Percentiles rank a stretch among this genome's conserved stretches.
These are phyloP conservation scores for Hirsutella minnesotensis DNA, from an alignment of 2,329 filamentous ascomycete species.

Conservation along the genomic window DNA sequence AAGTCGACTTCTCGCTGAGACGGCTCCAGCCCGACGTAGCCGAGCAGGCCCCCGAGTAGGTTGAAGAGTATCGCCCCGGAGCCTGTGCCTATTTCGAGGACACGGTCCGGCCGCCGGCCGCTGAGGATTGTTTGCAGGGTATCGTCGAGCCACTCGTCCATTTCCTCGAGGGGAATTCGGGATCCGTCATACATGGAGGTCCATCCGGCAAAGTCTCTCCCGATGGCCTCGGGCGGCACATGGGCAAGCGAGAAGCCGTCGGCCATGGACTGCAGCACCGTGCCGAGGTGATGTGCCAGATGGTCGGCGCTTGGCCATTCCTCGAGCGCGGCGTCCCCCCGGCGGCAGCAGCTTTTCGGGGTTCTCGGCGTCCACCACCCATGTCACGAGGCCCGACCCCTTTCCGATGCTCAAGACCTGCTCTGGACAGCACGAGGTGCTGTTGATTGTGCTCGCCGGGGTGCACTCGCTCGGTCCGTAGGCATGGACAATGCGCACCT, in stretches of 20 bases:
- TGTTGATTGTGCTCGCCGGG: neutral
- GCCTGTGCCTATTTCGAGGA: neutral
- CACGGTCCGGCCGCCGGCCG: too few relatives aligned
- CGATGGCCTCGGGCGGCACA: constrained; percentile 13
- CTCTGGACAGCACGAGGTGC: neutral
- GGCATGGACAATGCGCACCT: constrained; percentile 7
- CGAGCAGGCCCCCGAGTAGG: neutral
- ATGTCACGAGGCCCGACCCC: constrained; percentile 3
- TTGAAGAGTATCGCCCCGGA: neutral
- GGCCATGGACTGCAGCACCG: constrained; percentile 7
- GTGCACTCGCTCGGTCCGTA: constrained; percentile 12
- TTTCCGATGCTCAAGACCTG: constrained; percentile 2
- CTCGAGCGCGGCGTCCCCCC: too few relatives aligned
- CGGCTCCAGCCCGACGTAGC: neutral
- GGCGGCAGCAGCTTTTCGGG: constrained; percentile 5
- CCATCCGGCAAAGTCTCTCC: constrained; percentile 29
- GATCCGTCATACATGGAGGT: neutral
- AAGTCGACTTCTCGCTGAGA: neutral
- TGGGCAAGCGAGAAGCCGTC: constrained; percentile 8
- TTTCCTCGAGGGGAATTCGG: neutral
- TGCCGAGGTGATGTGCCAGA: too few relatives aligned
- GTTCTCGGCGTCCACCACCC: constrained; percentile 8
- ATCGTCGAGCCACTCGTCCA: neutral
- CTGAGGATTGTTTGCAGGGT: neutral
- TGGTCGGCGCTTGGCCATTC: too few relatives aligned